Percentiles rank a stretch among this genome's conserved stretches.
phyloP scores from a whole-genome alignment of 2,329 filamentous ascomycete genomes.

The Chaetomium olivaceum region DNA sequence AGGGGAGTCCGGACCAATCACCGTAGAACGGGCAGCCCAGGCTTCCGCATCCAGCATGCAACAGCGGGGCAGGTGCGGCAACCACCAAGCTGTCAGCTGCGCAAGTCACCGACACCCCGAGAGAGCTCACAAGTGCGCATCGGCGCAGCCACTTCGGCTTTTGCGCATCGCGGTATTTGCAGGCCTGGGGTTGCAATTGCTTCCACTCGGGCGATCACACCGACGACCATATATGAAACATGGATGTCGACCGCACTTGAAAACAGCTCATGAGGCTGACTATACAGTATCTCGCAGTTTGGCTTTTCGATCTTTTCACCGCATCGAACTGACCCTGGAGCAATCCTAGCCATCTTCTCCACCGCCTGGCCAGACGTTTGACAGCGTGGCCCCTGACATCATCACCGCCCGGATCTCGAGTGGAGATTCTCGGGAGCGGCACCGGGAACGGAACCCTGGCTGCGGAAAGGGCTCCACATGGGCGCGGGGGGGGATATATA shows the following conservation, averaged over 20 bases:
- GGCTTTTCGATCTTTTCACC: neutral
- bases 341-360: neutral
- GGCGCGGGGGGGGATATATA: neutral
- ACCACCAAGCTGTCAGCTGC: slow-evolving; percentile 23
- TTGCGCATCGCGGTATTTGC: neutral
- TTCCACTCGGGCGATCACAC: slow-evolving; percentile 6
- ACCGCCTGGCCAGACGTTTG: slow-evolving; percentile 1
- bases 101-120: slow-evolving; percentile 9
- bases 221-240: neutral
- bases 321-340: neutral
- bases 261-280: neutral
- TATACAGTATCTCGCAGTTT: neutral
- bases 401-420: neutral
- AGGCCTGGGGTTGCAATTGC: slow-evolving; percentile 6
- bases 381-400: slow-evolving; percentile 18
- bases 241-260: neutral
- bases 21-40: neutral
- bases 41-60: slow-evolving; percentile 3
- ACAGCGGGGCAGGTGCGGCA: neutral
- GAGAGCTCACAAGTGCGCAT: slow-evolving; percentile 20
- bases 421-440: neutral
- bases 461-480: neutral
- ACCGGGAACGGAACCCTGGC: neutral
- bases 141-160: slow-evolving; percentile 19
- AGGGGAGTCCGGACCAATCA: slow-evolving; percentile 6